A percentile compares a stretch with the other conserved stretches of the same genome.
phyloP scores from a whole-genome alignment of 805 yeast genomes.

The Torulaspora indica region DNA sequence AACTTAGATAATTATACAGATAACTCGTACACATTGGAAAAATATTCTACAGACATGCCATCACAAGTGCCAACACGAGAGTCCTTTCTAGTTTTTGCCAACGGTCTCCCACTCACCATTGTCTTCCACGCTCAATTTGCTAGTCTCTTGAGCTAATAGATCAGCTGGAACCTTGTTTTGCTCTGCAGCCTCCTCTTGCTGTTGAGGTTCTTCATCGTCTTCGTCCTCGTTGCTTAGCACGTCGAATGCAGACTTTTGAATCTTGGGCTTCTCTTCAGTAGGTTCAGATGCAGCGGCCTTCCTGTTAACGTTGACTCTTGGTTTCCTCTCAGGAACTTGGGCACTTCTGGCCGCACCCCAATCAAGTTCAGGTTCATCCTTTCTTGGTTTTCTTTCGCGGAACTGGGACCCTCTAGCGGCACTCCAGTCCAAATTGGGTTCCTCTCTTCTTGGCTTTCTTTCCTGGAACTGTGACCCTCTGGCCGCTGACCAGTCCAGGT shows the following conservation, averaged over 20 bases:
- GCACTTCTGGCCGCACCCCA: constrained; percentile 39
- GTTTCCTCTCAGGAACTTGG: constrained; percentile 35
- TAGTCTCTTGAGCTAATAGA: constrained; percentile 38
- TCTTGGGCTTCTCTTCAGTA: constrained; percentile 33
- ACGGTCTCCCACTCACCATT: constrained; percentile 47
- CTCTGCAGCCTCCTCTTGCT: constrained; percentile 14
- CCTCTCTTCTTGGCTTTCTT: constrained; percentile 32
- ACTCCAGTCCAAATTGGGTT: constrained; percentile 42
- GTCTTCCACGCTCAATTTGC: constrained; percentile 38
- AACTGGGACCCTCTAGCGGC: constrained; percentile 46
- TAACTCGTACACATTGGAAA: constrained; percentile 2
- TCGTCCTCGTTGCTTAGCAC: constrained; percentile 50
- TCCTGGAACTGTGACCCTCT: constrained; percentile 36
- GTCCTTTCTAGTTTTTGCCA: constrained; percentile 37
- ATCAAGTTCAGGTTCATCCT: constrained; percentile 36
- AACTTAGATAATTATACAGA: neutral
- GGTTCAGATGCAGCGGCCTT: constrained; percentile 22
- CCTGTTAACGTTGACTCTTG: constrained; percentile 20
- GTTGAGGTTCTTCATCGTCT: constrained; percentile 33
- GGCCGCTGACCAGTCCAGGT: constrained; percentile 41
- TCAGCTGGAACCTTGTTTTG: constrained; percentile 19
- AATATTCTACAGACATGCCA: constrained; percentile 8
- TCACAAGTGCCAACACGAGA: neutral
- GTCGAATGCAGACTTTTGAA: constrained; percentile 45
- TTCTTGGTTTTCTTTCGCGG: constrained; percentile 34